phyloP scores from a whole-genome alignment of 352 stramenopile species.

The Phytophthora crassamura region DNA sequence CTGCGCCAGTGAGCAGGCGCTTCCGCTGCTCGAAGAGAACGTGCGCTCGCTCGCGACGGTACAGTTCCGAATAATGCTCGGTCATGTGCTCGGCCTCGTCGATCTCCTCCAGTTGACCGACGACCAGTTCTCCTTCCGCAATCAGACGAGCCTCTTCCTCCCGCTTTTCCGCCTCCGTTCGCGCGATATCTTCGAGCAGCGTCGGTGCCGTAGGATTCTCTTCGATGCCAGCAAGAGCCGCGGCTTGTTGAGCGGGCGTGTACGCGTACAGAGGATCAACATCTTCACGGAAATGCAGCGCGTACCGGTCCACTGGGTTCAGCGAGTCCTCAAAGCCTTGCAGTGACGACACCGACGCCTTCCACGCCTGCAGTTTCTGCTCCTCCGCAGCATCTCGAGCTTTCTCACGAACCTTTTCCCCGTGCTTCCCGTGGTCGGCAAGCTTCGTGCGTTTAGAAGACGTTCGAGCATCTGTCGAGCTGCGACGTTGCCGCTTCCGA shows the following conservation, averaged over 20 bases:
- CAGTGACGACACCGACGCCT: slow-evolving; percentile 75
- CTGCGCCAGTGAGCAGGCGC: slow-evolving; percentile 61
- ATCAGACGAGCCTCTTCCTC: slow-evolving; percentile 67
- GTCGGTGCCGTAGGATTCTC: slow-evolving; percentile 23
- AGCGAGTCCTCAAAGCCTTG: slow-evolving; percentile 93
- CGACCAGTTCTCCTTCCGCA: slow-evolving; percentile 74
- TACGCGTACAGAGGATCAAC: slow-evolving; percentile 90
- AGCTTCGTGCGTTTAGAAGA: slow-evolving; percentile 45
- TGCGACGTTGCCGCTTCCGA: slow-evolving; percentile 28
- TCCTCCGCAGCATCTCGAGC: slow-evolving; percentile 93
- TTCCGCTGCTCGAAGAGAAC: slow-evolving; percentile 63
- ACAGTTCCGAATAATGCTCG: slow-evolving; percentile 54
- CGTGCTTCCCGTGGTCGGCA: slow-evolving; percentile 20
- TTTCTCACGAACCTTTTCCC: slow-evolving; percentile 77
- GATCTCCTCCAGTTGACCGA: slow-evolving; percentile 45
- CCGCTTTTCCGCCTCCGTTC: slow-evolving; percentile 69
- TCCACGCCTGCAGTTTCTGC: slow-evolving; percentile 92
- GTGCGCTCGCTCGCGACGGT: slow-evolving; percentile 65
- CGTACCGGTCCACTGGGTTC: slow-evolving; percentile 94
- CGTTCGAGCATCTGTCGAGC: slow-evolving; percentile 19
- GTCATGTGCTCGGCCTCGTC: slow-evolving; percentile 27
- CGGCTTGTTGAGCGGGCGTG: slow-evolving; percentile 42
- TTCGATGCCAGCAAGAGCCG: slow-evolving; percentile 34
- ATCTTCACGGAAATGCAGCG: slow-evolving; percentile 91
- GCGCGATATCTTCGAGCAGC: slow-evolving; percentile 60